A percentile compares a stretch with the other conserved stretches of the same genome.
phyloP scores from a whole-genome alignment of 495 filamentous ascomycete genomes.

The Hyaloscypha variabilis region DNA sequence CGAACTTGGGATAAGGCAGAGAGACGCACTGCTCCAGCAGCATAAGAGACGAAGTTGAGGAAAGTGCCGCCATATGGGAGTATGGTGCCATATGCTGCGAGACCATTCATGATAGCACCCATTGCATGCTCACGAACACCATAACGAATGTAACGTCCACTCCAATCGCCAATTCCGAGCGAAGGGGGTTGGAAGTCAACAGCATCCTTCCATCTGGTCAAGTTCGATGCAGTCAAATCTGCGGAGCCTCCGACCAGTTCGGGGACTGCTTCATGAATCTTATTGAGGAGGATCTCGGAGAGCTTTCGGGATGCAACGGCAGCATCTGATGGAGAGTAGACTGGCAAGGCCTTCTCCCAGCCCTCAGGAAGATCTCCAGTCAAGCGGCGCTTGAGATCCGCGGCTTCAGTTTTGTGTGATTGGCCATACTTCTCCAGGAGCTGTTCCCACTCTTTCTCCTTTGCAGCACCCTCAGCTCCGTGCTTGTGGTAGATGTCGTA shows the following conservation, averaged over 20 bases:
- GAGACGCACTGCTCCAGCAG: constrained; percentile 91
- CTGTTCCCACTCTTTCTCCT: constrained; percentile 94
- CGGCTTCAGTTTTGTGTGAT: constrained; percentile 74
- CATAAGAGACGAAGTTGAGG: constrained; percentile 99
- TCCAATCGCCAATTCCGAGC: constrained; percentile 81
- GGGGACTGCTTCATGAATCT: constrained; percentile 80
- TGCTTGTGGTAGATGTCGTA: constrained; percentile 88
- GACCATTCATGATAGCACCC: constrained; percentile 98
- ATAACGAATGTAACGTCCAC: constrained; percentile 93
- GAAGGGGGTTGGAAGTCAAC: constrained; percentile 95
- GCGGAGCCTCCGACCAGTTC: constrained; percentile 96
- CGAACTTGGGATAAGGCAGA: constrained; percentile 91
- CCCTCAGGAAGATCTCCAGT: constrained; percentile 87
- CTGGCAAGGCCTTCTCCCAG: constrained; percentile 93
- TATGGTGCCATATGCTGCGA: constrained; percentile 92
- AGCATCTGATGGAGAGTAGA: constrained; percentile 85
- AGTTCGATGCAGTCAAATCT: constrained; percentile 97
- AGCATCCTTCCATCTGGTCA: constrained; percentile 96
- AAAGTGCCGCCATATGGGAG: constrained; percentile 96
- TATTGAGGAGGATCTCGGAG: constrained; percentile 89
- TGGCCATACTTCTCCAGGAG: constrained; percentile 83
- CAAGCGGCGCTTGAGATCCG: constrained; percentile 81
- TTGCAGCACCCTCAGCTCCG: constrained; percentile 80
- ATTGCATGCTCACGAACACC: constrained; percentile 98
- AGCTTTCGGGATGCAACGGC: constrained; percentile 92